Percentiles rank a stretch among this genome's conserved stretches.
Conservation (phyloP, 768 basidiomycete species). For the Mycena amicta region DNA sequence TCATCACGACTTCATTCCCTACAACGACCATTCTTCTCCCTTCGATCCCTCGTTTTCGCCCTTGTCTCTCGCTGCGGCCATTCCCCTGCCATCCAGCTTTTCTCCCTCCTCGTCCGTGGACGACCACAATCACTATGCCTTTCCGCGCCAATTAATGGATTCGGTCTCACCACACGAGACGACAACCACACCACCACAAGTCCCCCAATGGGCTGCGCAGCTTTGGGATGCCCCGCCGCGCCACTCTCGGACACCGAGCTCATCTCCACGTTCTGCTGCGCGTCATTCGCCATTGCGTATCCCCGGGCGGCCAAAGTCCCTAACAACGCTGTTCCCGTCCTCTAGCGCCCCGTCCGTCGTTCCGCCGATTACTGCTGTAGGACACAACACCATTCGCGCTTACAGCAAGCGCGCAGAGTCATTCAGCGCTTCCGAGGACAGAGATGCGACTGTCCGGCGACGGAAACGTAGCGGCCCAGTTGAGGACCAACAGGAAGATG, state of each 20-base stretch:
- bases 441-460: slow-evolving; percentile 73
- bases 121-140: slow-evolving; percentile 38
- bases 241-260: slow-evolving; percentile 43
- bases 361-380: slow-evolving; percentile 40
- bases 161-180: slow-evolving; percentile 68
- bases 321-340: slow-evolving; percentile 61
- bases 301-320: slow-evolving; percentile 48
- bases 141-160: slow-evolving; percentile 45
- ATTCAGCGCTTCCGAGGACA: slow-evolving; percentile 59
- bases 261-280: slow-evolving; percentile 44
- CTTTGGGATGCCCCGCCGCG: slow-evolving; percentile 58
- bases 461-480: slow-evolving; percentile 46
- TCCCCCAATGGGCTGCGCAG: slow-evolving; percentile 71
- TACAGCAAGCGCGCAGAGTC: slow-evolving; percentile 74
- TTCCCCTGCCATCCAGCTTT: slow-evolving; percentile 60
- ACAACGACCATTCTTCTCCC: slow-evolving; percentile 41
- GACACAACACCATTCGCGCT: slow-evolving; percentile 51
- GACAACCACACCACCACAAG: slow-evolving; percentile 48
- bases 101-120: slow-evolving; percentile 60
- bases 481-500: slow-evolving; percentile 38
- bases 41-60: slow-evolving; percentile 61
- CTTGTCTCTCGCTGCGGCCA: slow-evolving; percentile 58
- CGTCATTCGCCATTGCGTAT: slow-evolving; percentile 55
- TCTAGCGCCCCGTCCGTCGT: slow-evolving; percentile 68
- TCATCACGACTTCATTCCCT: slow-evolving; percentile 52